phyloP scores from a whole-genome alignment of 441 rosid species.

The Dalechampia spathulata region DNA sequence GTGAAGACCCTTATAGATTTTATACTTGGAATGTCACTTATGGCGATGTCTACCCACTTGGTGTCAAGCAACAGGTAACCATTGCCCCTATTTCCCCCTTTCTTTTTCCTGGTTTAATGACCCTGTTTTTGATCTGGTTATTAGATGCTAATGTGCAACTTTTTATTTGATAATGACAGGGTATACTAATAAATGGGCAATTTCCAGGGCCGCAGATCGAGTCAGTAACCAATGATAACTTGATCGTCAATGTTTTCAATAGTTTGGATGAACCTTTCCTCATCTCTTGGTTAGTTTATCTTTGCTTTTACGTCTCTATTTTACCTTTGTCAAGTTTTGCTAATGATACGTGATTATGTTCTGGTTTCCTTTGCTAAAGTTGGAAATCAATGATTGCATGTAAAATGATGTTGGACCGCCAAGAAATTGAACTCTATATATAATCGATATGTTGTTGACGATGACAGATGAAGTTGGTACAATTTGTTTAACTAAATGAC shows the following conservation, averaged over 20 bases:
- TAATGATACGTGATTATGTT: not conserved
- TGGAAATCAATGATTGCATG: not conserved
- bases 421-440: not conserved
- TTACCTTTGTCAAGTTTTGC: not conserved
- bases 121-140: not conserved
- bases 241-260: constrained; percentile 60
- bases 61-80: constrained; percentile 65
- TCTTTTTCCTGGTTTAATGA: too few species aligned
- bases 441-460: not conserved
- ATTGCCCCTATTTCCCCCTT: too few species aligned
- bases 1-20: constrained; percentile 76
- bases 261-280: constrained; percentile 65
- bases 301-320: not conserved
- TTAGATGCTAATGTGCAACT: not conserved
- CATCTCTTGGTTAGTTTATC: constrained; percentile 45
- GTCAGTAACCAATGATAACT: constrained; percentile 59
- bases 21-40: constrained; percentile 78
- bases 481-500: too few species aligned
- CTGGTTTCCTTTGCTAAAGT: not conserved
- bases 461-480: not conserved
- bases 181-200: constrained; percentile 59
- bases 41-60: constrained; percentile 79
- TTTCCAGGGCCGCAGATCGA: constrained; percentile 72
- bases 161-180: constrained; percentile 33
- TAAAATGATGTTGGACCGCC: not conserved